Conservation (phyloP, 345 rosid species). For the Syzygium jambos region DNA sequence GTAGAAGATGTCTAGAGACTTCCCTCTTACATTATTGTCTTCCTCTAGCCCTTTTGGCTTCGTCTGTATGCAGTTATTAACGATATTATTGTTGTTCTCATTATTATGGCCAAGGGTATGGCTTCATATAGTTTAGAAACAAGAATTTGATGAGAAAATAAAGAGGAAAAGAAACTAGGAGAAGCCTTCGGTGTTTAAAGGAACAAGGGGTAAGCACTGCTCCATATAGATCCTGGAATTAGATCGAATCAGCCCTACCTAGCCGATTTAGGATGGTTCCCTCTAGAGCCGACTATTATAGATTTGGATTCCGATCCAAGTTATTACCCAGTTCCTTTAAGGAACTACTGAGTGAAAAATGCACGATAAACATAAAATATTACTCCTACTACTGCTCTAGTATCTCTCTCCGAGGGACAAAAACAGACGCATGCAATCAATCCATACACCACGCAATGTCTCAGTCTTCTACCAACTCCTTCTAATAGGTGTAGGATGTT, state of each 20-base stretch:
- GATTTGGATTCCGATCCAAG: accelerated
- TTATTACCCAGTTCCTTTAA: neutral
- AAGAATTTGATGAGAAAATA: neutral
- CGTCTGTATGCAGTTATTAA: neutral
- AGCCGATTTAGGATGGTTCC: neutral
- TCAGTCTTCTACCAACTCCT: neutral
- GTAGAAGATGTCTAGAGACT: neutral
- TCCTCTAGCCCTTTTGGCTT: neutral
- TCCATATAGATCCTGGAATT: neutral
- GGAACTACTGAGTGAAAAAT: neutral
- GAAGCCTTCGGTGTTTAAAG: neutral
- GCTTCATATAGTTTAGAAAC: neutral
- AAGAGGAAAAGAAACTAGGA: neutral
- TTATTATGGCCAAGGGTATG: neutral
- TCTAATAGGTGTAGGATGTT: neutral
- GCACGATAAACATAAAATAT: neutral
- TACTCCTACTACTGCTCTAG: neutral
- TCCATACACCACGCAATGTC: neutral
- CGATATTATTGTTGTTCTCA: neutral
- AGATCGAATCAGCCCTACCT: neutral
- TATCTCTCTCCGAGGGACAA: neutral
- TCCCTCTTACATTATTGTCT: neutral
- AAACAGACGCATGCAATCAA: neutral
- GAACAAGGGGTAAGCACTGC: neutral
- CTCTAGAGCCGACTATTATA: neutral